Base-by-base conservation (phyloP, 2,329 filamentous ascomycete species). In the Hymenoscyphus salicellus region DNA sequence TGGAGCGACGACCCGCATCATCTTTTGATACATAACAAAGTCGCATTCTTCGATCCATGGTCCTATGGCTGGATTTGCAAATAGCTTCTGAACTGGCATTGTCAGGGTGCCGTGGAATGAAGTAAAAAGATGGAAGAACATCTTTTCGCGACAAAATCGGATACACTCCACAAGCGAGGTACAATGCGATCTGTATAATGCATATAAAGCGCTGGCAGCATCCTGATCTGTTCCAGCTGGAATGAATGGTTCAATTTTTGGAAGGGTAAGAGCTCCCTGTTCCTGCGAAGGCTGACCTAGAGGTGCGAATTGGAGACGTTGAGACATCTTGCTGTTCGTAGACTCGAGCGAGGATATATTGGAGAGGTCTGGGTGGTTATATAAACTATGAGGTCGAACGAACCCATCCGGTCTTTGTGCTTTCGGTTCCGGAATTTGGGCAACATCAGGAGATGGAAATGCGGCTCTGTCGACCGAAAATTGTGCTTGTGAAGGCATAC, bases 61-160 rank as follows among this genome's bases (percentile, higher is more conserved):
- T 2, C 93, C 92, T 63, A 98, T 81, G 63, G 88, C 88, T 2
- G 90, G 87, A 73, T 96, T 87, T 16, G 88, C 88, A 72, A 99
- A 90, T 2, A 99, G 80, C 77, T 96, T 97, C 77, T 97, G 93
- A 2, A 98, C 94, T 5, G 95, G 95, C 77, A 97, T 96, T 0
- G 95, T 99, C 72, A 99, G 85, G 1, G 93, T 98, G 63, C 95
- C 95, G 73, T 97, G 92, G 76, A 99, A 98, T 0, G 94, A 95
- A 5, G 91, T 93, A 76, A 96, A 97, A 17, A 97, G 85, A 70
- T 96, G 92, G 76, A 97, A 96, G 76, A 99, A 96, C 6, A 93
- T 94, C 79, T 97, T 96, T 77, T 97, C 92, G 75, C 95, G 96
- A 82, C 94, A 97, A 77, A 92, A 98, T 33, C 95, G 90, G 67